These are phyloP conservation scores for Zygosaccharomyces sapae DNA, from an alignment of 1,139 yeast genomes.

Conservation along the genomic window DNA sequence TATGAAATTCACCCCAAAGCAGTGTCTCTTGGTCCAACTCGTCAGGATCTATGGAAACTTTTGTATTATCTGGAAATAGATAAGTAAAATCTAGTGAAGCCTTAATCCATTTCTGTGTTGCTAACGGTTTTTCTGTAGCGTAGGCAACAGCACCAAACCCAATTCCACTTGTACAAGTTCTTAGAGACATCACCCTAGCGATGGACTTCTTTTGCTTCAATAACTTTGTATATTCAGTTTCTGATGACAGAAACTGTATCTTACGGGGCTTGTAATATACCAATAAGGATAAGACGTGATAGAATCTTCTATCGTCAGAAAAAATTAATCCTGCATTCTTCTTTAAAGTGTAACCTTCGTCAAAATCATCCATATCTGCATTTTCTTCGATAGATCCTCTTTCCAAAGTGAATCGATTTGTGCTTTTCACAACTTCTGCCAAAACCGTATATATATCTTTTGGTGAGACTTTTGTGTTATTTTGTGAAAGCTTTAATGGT, in stretches of 20 bases:
- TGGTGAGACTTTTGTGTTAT: conserved; percentile 10
- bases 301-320: conserved; percentile 72
- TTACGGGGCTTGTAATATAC: conserved; percentile 25
- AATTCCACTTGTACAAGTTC: conserved; percentile 72
- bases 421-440: conserved; percentile 18
- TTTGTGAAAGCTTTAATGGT: conserved; percentile 2
- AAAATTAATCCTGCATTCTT: conserved; percentile 50
- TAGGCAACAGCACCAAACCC: conserved; percentile 72
- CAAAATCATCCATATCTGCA: conserved; percentile 17
- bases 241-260: conserved; percentile 25
- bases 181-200: conserved; percentile 58
- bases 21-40: conserved; percentile 48
- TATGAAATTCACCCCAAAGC: conserved; percentile 89
- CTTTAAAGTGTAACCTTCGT: conserved; percentile 22
- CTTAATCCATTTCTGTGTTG: conserved; percentile 80
- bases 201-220: conserved; percentile 51
- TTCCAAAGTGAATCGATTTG: conserved; percentile 11
- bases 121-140: conserved; percentile 71
- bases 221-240: conserved; percentile 27
- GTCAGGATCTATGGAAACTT: conserved; percentile 57
- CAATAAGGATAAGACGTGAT: conserved; percentile 61
- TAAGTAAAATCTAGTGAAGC: conserved; percentile 72
- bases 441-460: conserved; percentile 19
- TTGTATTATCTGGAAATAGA: conserved; percentile 63
- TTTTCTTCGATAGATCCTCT: conserved; percentile 15